Evolutionary conservation across 331 rosid genomes (phyloP).

Genomic region (Spiraea crenata): DNA sequence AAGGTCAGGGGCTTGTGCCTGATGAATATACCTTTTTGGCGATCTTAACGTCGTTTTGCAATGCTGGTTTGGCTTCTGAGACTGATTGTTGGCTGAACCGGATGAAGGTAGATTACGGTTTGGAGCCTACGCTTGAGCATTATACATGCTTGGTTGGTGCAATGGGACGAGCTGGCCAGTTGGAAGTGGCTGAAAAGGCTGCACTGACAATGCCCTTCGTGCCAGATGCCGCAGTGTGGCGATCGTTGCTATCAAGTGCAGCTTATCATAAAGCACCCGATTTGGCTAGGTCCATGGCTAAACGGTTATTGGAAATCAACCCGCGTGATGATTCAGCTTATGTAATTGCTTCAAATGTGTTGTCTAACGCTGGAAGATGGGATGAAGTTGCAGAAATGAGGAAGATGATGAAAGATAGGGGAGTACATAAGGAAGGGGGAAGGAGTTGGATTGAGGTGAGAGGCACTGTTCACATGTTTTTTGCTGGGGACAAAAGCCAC

Average conservation of each 20-base stretch:
- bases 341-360: constrained; percentile 66
- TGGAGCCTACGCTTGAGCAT: constrained; percentile 76
- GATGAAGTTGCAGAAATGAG: constrained; percentile 80
- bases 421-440: constrained; percentile 74
- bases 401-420: constrained; percentile 64
- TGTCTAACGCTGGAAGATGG: constrained; percentile 71
- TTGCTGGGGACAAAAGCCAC: constrained; percentile 79
- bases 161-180: constrained; percentile 64
- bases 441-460: constrained; percentile 90
- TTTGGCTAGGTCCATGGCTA: constrained; percentile 65
- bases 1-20: constrained; percentile 45
- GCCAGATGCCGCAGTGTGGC: constrained; percentile 92
- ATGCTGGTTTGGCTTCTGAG: constrained; percentile 58
- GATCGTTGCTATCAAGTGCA: constrained; percentile 66
- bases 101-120: constrained; percentile 52
- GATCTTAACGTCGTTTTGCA: constrained; percentile 50
- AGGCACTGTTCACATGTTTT: constrained; percentile 70
- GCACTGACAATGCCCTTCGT: constrained; percentile 64
- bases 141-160: constrained; percentile 88
- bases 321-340: constrained; percentile 74
- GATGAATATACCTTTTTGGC: constrained; percentile 81
- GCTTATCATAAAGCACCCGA: constrained; percentile 61
- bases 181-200: constrained; percentile 61
- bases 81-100: constrained; percentile 55
- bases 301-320: constrained; percentile 57